A percentile compares a stretch with the other conserved stretches of the same genome.
Conservation (phyloP, 208 protist genomes). For the Trypanosoma conorhini region DNA sequence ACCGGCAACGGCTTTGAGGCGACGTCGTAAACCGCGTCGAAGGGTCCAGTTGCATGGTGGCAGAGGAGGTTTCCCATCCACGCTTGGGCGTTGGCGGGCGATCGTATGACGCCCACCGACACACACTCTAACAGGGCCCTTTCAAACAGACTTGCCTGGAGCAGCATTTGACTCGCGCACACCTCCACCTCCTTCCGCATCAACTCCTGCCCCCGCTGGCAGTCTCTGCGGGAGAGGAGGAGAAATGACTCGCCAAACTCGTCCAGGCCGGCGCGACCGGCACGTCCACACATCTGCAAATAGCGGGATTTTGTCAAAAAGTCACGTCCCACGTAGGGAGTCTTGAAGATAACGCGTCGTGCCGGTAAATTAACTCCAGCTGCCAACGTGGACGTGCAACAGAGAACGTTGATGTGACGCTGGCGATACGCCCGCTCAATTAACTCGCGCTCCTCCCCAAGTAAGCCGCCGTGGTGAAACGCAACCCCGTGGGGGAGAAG, state of each 20-base stretch:
- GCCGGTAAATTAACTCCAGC: slow-evolving; percentile 94
- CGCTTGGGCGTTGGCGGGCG: slow-evolving; percentile 28
- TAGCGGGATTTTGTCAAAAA: slow-evolving; percentile 78
- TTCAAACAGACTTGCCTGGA: slow-evolving; percentile 39
- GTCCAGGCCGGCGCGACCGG: slow-evolving; percentile 80
- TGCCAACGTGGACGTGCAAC: slow-evolving; percentile 93
- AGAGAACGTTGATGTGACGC: slow-evolving; percentile 74
- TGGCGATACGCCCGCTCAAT: slow-evolving; percentile 82
- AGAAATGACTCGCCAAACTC: slow-evolving; percentile 84
- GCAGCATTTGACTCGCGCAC: slow-evolving; percentile 53
- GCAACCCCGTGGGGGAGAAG: slow-evolving; percentile 78
- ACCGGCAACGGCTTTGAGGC: slow-evolving; percentile 12
- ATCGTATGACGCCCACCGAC: slow-evolving; percentile 60
- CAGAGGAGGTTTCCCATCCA: slow-evolving; percentile 61
- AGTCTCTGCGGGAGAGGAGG: slow-evolving; percentile 51
- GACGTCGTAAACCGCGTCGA: slow-evolving; percentile 34
- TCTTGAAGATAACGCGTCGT: slow-evolving; percentile 85
- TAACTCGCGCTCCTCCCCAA: slow-evolving; percentile 76
- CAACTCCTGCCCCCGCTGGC: slow-evolving; percentile 39
- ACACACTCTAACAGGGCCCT: slow-evolving; percentile 84
- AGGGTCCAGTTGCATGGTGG: slow-evolving; percentile 42
- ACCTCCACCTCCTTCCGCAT: slow-evolving; percentile 50
- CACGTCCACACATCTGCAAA: slow-evolving; percentile 84
- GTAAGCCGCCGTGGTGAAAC: slow-evolving; percentile 89
- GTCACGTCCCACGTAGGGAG: slow-evolving; percentile 65